phyloP scores from a whole-genome alignment of 805 yeast species.

The Myxozyma sirexii region DNA sequence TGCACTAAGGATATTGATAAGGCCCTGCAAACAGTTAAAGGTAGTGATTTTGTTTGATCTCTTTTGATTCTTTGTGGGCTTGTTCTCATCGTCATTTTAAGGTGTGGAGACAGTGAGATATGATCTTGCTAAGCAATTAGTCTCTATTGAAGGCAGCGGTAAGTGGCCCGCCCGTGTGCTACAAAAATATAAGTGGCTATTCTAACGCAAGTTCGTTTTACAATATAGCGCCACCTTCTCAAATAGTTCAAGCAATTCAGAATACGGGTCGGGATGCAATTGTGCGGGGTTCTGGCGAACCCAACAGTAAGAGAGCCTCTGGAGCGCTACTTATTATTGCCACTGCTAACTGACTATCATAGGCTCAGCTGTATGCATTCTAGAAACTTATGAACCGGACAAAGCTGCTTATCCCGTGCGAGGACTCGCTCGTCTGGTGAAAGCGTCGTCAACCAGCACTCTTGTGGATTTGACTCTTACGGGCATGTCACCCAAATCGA shows the following conservation, averaged over 20 bases:
- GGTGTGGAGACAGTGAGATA: slow-evolving; percentile 59
- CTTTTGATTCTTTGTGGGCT: background rate
- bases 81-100: background rate
- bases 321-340: background rate
- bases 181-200: no score
- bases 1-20: slow-evolving; percentile 64
- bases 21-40: slow-evolving; percentile 54
- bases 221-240: slow-evolving; percentile 65
- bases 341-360: background rate
- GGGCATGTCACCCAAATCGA: slow-evolving; percentile 63
- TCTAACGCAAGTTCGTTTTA: background rate
- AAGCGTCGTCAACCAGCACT: slow-evolving; percentile 55
- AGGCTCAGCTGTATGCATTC: slow-evolving; percentile 82
- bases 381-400: slow-evolving; percentile 66
- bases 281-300: slow-evolving; percentile 85
- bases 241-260: slow-evolving; percentile 68
- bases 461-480: slow-evolving; percentile 78
- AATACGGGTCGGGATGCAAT: slow-evolving; percentile 84
- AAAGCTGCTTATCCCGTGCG: slow-evolving; percentile 63
- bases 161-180: background rate
- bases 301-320: slow-evolving; percentile 48
- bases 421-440: slow-evolving; percentile 85
- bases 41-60: slow-evolving; percentile 1
- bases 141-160: slow-evolving; percentile 63
- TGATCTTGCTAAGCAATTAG: slow-evolving; percentile 61